Conservation (phyloP, 495 filamentous ascomycete species). For the Aspergillus baeticus region DNA sequence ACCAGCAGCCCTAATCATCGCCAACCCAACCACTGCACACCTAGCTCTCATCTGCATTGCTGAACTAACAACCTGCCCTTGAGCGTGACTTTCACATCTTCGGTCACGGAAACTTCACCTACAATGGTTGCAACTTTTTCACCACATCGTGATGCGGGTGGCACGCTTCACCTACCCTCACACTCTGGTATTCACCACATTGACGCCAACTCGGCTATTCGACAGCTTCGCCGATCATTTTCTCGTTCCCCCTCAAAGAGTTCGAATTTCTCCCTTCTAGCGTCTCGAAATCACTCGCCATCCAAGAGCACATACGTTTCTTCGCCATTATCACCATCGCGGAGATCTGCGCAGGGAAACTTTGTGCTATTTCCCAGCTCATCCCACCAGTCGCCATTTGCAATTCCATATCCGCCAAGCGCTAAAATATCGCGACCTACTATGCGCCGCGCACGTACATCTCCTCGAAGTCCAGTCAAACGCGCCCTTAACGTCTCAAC, state of each 20-base stretch:
- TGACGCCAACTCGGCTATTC: constrained; percentile 72
- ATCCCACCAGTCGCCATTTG: constrained; percentile 50
- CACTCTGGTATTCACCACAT: constrained; percentile 79
- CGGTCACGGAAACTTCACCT: background rate
- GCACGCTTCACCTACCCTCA: constrained; percentile 78
- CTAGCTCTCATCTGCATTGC: background rate
- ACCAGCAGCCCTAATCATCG: background rate
- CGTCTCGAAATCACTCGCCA: constrained; percentile 55
- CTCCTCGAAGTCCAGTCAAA: constrained; percentile 73
- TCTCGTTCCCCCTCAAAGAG: constrained; percentile 84
- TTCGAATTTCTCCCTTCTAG: constrained; percentile 61
- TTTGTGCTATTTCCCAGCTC: constrained; percentile 48
- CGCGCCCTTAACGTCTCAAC: constrained; percentile 68
- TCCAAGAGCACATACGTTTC: constrained; percentile 48
- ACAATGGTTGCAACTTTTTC: constrained; percentile 55
- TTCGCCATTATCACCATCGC: constrained; percentile 52
- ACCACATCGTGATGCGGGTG: constrained; percentile 63
- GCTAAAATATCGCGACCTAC: constrained; percentile 46
- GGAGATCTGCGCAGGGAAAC: constrained; percentile 42
- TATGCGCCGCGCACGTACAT: constrained; percentile 57
- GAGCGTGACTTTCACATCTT: background rate
- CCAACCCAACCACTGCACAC: background rate
- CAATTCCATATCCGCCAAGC: constrained; percentile 52
- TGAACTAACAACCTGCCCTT: background rate
- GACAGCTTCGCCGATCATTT: constrained; percentile 77